These are phyloP conservation scores for Stellera chamaejasme DNA, from an alignment of 345 rosid species.

Conservation along the genomic window DNA sequence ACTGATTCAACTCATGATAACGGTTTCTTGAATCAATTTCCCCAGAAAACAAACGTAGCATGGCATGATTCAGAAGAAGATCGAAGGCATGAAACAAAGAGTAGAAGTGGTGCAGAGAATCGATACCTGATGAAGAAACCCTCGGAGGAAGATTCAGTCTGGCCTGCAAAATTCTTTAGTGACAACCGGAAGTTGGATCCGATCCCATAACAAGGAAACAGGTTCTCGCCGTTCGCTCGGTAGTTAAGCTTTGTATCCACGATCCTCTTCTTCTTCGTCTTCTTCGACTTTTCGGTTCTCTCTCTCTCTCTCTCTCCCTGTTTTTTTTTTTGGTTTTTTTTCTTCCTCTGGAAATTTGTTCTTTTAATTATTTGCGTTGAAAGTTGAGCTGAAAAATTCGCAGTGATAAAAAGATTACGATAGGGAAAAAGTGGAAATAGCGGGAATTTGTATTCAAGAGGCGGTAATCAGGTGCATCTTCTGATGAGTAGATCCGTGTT, in stretches of 20 bases:
- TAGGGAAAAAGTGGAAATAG: neutral
- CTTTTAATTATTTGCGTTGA: neutral
- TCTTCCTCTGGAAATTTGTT: no score
- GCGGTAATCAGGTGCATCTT: no score
- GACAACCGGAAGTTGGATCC: conserved; percentile 6
- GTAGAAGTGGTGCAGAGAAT: neutral
- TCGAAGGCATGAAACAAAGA: neutral
- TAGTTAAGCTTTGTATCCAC: conserved; percentile 1
- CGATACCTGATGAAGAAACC: conserved; percentile 24
- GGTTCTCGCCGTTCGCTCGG: conserved; percentile 3
- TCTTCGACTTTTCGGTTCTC: neutral
- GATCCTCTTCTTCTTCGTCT: neutral
- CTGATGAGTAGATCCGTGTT: no score
- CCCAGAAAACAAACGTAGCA: neutral
- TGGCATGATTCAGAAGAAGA: conserved; percentile 2
- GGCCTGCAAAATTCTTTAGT: conserved; percentile 5
- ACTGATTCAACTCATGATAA: no score
- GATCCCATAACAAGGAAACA: neutral
- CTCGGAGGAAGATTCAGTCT: conserved; percentile 11
- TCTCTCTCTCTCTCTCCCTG: no score
- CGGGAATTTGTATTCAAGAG: no score
- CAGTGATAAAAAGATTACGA: neutral
- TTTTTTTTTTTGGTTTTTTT: neutral
- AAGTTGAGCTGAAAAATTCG: conserved; percentile 3
- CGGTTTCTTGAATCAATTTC: neutral